Evolutionary conservation across 805 yeast species (phyloP).

Genomic region (Ogataea salicorniae): DNA sequence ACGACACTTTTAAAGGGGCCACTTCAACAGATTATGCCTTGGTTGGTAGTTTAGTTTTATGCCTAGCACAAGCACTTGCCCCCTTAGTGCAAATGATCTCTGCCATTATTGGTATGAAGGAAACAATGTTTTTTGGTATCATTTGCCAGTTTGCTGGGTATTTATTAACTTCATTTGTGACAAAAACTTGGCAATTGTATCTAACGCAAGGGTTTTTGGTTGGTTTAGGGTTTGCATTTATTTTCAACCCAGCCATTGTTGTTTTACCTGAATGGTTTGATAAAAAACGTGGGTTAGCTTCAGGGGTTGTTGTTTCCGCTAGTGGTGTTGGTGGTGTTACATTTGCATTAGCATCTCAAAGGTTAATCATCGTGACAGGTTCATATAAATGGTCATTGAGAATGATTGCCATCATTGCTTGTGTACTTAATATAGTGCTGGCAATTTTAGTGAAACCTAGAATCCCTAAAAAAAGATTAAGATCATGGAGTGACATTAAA

Average conservation of each 20-base stretch:
- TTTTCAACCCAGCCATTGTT: slow-evolving; percentile 45
- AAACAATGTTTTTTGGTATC: slow-evolving; percentile 33
- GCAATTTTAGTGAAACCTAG: slow-evolving; percentile 43
- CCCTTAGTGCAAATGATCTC: slow-evolving; percentile 20
- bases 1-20: slow-evolving; percentile 46
- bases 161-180: slow-evolving; percentile 46
- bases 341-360: slow-evolving; percentile 32
- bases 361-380: slow-evolving; percentile 35
- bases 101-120: slow-evolving; percentile 18
- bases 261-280: slow-evolving; percentile 58
- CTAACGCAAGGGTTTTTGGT: slow-evolving; percentile 49
- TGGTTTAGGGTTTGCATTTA: slow-evolving; percentile 46
- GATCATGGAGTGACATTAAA: slow-evolving; percentile 13
- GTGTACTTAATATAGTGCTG: slow-evolving; percentile 34
- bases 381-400: slow-evolving; percentile 41
- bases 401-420: slow-evolving; percentile 36
- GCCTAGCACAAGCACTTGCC: slow-evolving; percentile 22
- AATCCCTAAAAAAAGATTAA: slow-evolving; percentile 15
- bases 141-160: slow-evolving; percentile 42
- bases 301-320: slow-evolving; percentile 36
- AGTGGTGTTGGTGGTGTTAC: slow-evolving; percentile 43
- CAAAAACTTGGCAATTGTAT: slow-evolving; percentile 44
- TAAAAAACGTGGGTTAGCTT: slow-evolving; percentile 39
- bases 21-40: slow-evolving; percentile 50
- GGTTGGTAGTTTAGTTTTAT: slow-evolving; percentile 50